Conservation (phyloP, 108 stramenopile genomes). For the Chaetoceros tenuissimus region DNA sequence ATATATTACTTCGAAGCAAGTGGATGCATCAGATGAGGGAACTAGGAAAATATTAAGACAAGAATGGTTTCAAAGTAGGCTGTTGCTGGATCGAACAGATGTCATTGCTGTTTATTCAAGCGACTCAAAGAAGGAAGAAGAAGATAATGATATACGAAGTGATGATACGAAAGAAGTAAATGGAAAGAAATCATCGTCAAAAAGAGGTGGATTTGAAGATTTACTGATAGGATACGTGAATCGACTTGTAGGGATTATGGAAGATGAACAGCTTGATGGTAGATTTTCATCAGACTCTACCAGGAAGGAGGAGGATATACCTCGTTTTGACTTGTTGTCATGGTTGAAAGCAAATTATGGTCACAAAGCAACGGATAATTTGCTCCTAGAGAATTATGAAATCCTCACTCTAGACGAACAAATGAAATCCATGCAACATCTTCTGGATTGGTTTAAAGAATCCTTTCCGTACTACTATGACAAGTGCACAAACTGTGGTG, state of each 20-base stretch:
- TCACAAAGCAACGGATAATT: conserved; percentile 11
- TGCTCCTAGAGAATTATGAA: conserved; percentile 14
- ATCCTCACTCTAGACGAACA: conserved; percentile 5
- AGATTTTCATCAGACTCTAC: conserved; percentile 2
- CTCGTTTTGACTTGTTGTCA: conserved; percentile 2
- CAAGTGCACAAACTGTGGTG: conserved; percentile 40
- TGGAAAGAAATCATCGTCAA: neutral
- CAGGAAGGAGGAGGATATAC: neutral
- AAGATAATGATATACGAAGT: neutral
- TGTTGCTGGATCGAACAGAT: neutral
- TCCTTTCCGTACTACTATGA: conserved; percentile 58
- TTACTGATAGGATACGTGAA: conserved; percentile 35
- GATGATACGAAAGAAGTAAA: neutral
- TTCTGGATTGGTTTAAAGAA: conserved; percentile 50
- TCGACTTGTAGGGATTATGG: conserved; percentile 35
- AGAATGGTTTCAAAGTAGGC: neutral
- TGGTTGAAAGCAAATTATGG: conserved; percentile 52
- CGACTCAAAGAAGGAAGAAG: neutral
- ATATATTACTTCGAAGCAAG: neutral
- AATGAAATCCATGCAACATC: conserved; percentile 20
- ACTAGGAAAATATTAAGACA: neutral
- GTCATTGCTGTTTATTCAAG: neutral
- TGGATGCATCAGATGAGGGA: neutral
- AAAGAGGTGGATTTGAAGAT: conserved; percentile 12
- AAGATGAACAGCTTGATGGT: conserved; percentile 34